Evolutionary conservation across 2,329 filamentous ascomycete species (phyloP).

Genomic region (Claviceps spartinae): DNA sequence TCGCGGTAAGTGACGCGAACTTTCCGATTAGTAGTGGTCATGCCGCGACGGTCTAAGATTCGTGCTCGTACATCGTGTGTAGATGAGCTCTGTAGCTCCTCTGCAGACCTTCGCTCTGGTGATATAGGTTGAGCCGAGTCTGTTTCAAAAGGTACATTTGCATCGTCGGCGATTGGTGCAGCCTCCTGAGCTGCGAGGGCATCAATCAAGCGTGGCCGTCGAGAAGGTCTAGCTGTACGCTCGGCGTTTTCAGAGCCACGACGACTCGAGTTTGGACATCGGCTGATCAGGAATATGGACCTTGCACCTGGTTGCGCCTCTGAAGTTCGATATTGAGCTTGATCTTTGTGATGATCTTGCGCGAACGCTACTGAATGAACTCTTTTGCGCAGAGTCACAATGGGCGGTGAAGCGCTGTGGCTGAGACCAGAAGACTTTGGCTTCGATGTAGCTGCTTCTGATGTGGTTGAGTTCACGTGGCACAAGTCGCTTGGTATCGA

Average conservation of each 20-base stretch:
- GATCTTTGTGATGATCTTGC: background rate
- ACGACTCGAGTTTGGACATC: background rate
- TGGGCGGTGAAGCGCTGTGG: background rate
- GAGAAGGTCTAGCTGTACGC: background rate
- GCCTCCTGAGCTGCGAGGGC: slow-evolving; percentile 8
- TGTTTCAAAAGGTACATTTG: background rate
- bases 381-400: slow-evolving; percentile 1
- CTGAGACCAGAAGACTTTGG: background rate
- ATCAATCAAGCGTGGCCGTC: slow-evolving; percentile 9
- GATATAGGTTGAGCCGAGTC: background rate
- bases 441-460: background rate
- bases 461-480: background rate
- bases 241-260: background rate
- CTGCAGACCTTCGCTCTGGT: background rate
- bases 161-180: background rate
- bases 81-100: background rate
- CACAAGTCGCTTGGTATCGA: background rate
- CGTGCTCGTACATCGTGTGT: slow-evolving; percentile 10
- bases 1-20: slow-evolving; percentile 24
- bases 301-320: background rate
- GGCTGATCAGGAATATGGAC: background rate
- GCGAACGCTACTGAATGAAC: slow-evolving; percentile 3
- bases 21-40: slow-evolving; percentile 16
- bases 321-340: background rate
- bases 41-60: slow-evolving; percentile 13